phyloP scores from a whole-genome alignment of 305 asterid species.

The Lippia alba region DNA sequence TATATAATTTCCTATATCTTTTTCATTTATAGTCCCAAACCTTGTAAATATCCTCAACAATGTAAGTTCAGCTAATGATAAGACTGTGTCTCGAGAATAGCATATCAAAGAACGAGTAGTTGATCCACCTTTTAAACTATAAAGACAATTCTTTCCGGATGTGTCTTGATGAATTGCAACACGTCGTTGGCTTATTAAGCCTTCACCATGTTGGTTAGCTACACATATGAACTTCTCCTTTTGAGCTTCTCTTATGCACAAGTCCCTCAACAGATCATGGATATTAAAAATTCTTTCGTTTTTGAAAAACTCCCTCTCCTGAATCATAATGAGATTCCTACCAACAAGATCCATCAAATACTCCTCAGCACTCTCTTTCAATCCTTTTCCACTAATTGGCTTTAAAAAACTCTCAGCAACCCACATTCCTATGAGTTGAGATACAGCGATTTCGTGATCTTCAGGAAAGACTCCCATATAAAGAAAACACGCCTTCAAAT shows the following conservation, averaged over 20 bases:
- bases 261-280: slow-evolving; percentile 37
- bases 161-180: background rate
- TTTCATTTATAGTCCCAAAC: no score
- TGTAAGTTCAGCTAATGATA: background rate
- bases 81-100: accelerated
- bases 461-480: no score
- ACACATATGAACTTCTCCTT: background rate
- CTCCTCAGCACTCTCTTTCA: no score
- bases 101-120: slow-evolving; percentile 32
- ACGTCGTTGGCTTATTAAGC: slow-evolving; percentile 14
- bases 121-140: background rate
- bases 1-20: no score
- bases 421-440: no score
- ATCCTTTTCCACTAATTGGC: no score
- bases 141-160: background rate
- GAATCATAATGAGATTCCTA: no score
- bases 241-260: slow-evolving; percentile 22
- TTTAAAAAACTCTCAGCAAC: no score
- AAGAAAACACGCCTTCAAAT: no score
- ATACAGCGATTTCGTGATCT: no score
- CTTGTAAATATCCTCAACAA: background rate
- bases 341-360: no score
- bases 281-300: slow-evolving; percentile 10
- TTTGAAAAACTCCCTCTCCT: no score
- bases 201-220: background rate